phyloP scores from a whole-genome alignment of 495 filamentous ascomycete genomes.

The Bryoglossum gracile region DNA sequence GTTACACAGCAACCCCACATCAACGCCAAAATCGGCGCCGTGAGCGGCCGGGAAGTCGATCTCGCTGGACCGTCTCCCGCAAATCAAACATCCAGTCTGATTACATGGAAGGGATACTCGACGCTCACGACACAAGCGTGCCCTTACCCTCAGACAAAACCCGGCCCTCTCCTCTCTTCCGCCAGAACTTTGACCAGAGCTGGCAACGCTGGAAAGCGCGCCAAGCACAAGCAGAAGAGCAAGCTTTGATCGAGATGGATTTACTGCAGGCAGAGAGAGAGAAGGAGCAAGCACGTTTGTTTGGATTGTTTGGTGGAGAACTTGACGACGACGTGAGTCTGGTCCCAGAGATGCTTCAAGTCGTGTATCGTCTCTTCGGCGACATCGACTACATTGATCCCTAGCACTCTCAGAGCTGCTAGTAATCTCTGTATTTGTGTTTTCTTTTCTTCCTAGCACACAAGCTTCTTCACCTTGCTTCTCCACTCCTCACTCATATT shows the following conservation, averaged over 20 bases:
- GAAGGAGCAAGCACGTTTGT: conserved; percentile 8
- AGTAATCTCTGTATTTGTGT: conserved; percentile 7
- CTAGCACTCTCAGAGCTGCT: no score
- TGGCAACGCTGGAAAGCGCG: conserved; percentile 26
- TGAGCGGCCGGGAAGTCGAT: conserved; percentile 25
- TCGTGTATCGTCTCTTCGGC: conserved; percentile 21
- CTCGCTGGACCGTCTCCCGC: conserved; percentile 20
- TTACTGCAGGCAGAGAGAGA: conserved; percentile 16
- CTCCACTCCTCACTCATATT: no score
- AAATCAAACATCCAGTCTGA: conserved; percentile 15
- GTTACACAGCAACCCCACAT: conserved; percentile 14
- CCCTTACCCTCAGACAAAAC: conserved; percentile 20
- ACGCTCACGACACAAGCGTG: conserved; percentile 14
- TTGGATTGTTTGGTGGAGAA: conserved; percentile 24
- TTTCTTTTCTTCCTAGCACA: conserved; percentile 6
- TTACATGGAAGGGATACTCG: conserved; percentile 14
- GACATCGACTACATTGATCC: conserved; percentile 29
- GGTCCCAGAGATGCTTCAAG: conserved; percentile 20
- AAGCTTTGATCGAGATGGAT: conserved; percentile 19
- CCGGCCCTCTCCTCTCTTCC: conserved; percentile 21
- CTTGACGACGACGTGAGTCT: conserved; percentile 25
- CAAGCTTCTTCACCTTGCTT: no score
- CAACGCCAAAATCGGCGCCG: conserved; percentile 24
- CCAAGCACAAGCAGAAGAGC: conserved; percentile 21
- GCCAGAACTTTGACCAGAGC: conserved; percentile 23